These are phyloP conservation scores for Cyberlindnera misumaiensis DNA, from an alignment of 805 yeast genomes.

Conservation along the genomic window DNA sequence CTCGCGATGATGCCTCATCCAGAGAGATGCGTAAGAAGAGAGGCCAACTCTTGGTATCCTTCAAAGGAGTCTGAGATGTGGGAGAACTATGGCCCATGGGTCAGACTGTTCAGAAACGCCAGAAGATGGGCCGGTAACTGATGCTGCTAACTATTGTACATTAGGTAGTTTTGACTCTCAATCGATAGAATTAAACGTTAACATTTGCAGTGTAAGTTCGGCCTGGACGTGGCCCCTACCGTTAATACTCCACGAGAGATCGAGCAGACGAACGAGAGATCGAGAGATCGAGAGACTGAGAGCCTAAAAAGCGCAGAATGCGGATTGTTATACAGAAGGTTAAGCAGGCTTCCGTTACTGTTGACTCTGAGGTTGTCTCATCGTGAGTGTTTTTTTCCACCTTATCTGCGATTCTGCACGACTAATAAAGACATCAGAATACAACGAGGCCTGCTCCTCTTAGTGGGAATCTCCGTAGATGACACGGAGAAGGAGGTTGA, in stretches of 20 bases:
- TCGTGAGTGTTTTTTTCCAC: constrained; percentile 29
- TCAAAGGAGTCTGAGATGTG: constrained; percentile 49
- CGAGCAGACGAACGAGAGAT: too few relatives aligned
- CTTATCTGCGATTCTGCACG: not conserved
- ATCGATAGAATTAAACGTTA: too few relatives aligned
- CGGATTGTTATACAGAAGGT: constrained; percentile 88
- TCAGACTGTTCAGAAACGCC: constrained; percentile 84
- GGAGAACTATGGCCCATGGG: constrained; percentile 93
- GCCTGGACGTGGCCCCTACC: too few relatives aligned
- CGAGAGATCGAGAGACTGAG: too few relatives aligned
- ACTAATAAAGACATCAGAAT: constrained; percentile 32
- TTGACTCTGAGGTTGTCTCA: constrained; percentile 63
- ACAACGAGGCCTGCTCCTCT: constrained; percentile 63
- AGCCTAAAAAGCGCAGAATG: too few relatives aligned
- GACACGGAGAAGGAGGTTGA: constrained; percentile 74
- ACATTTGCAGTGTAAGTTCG: too few relatives aligned
- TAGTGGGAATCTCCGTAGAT: constrained; percentile 77
- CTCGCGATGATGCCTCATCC: constrained; percentile 99
- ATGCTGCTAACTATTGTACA: constrained; percentile 67
- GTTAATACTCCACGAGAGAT: too few relatives aligned
- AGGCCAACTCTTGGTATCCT: constrained; percentile 90
- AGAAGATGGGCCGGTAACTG: constrained; percentile 77
- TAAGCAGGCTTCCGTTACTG: constrained; percentile 82
- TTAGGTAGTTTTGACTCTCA: too few relatives aligned
- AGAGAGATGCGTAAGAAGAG: constrained; percentile 85